Conservation (phyloP, 2,329 filamentous ascomycete genomes). For the Pochonia chlamydosporia region DNA sequence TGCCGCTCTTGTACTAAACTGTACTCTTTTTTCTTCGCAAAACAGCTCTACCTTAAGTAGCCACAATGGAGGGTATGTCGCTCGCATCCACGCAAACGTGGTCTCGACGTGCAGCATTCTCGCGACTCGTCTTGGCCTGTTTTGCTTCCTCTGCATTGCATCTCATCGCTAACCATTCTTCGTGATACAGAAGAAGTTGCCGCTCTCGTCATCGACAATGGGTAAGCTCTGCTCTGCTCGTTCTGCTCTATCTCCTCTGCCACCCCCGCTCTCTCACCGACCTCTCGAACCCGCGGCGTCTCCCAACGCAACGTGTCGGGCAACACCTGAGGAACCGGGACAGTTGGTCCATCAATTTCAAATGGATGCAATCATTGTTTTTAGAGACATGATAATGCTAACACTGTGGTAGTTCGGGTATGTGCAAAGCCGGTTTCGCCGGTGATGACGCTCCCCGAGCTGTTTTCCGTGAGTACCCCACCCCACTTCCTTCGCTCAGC, state of each 20-base stretch:
- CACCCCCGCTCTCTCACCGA: conserved; percentile 28
- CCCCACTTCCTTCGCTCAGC: conserved; percentile 25
- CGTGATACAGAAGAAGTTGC: conserved; percentile 89
- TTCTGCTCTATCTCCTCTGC: neutral
- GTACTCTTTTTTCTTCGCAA: conserved; percentile 12
- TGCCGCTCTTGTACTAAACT: conserved; percentile 5
- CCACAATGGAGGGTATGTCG: conserved; percentile 51
- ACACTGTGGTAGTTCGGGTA: conserved; percentile 77
- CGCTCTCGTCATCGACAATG: conserved; percentile 99
- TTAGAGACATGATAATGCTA: conserved; percentile 23
- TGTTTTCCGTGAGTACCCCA: conserved; percentile 90
- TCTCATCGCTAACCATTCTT: conserved; percentile 35
- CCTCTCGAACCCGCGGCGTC: conserved; percentile 17
- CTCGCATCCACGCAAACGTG: conserved; percentile 7
- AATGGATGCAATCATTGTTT: neutral
- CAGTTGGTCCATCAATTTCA: neutral
- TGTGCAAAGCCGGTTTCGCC: conserved; percentile 99
- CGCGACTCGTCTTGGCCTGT: neutral
- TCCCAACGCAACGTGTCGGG: conserved; percentile 2
- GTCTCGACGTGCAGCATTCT: neutral
- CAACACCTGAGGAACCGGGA: neutral
- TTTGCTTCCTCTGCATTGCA: conserved; percentile 6
- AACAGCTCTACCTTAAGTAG: conserved; percentile 35
- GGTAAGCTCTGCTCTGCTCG: conserved; percentile 63
- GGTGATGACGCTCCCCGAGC: conserved; percentile 99